phyloP scores from a whole-genome alignment of 2,329 filamentous ascomycete genomes.

The Aureobasidium sp. region DNA sequence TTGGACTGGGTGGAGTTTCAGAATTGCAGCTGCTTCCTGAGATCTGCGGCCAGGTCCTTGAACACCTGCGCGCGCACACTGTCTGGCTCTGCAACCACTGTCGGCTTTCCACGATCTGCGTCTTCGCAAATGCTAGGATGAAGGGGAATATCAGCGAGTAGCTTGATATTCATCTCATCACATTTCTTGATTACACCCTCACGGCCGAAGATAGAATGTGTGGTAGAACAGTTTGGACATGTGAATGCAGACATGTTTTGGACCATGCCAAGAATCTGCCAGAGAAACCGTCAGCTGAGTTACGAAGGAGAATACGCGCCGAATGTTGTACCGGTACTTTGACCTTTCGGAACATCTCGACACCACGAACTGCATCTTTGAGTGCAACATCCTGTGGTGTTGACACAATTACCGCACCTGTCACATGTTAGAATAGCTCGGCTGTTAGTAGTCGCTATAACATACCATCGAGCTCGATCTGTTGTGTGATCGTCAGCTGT shows the following conservation, averaged over 20 bases:
- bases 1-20: slow-evolving; percentile 10
- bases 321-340: slow-evolving; percentile 64
- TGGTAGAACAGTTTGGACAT: slow-evolving; percentile 66
- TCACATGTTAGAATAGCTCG: neutral
- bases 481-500: slow-evolving; percentile 96
- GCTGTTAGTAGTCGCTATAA: neutral
- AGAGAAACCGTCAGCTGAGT: neutral
- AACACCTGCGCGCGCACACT: slow-evolving; percentile 80
- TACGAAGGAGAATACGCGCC: neutral
- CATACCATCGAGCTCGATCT: slow-evolving; percentile 85
- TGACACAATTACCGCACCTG: slow-evolving; percentile 85
- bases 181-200: slow-evolving; percentile 72
- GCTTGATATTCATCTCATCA: slow-evolving; percentile 74
- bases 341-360: slow-evolving; percentile 93
- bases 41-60: slow-evolving; percentile 41
- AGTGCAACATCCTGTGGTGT: slow-evolving; percentile 95
- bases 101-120: slow-evolving; percentile 88
- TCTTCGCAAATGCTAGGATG: slow-evolving; percentile 90
- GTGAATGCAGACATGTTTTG: slow-evolving; percentile 92
- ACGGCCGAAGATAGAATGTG: slow-evolving; percentile 41
- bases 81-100: slow-evolving; percentile 85
- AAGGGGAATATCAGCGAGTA: slow-evolving; percentile 90
- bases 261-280: slow-evolving; percentile 80
- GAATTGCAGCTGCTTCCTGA: slow-evolving; percentile 22
- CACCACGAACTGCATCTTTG: slow-evolving; percentile 91